Evolutionary conservation across 331 rosid genomes (phyloP), one percentile per base, ranked within the genome.

Genomic region (Acacia concinna): DNA sequence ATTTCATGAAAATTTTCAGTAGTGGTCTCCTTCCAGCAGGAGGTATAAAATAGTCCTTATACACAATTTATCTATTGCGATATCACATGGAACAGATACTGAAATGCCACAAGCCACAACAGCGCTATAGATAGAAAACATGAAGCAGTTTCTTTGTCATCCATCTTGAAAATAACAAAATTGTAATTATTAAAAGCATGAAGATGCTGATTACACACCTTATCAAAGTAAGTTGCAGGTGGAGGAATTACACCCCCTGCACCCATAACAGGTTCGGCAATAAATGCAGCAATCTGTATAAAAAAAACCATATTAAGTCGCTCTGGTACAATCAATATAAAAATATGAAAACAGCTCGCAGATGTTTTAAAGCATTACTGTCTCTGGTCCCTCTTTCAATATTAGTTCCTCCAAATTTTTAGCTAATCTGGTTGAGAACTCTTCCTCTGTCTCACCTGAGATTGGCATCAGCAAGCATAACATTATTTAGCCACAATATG

Each of bases 201-300:
- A 66, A n/a, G 41, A 72, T 38, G 28, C 27, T 10, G 41, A 68
- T 32, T 43, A 85, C 73, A 76, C 87, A 91, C 99, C 97, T 96
- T 96, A 0, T 96, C 96, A 84, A 96, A 96, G 85, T 93, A 96
- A 77, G 96, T 84, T 78, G 91, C 78, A 44, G 99, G 98, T n/a
- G 98, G 98, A 87, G 54, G 85, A 47, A 96, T 89, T 64, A 96
- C 98, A 82, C 99, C 99, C 34, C 98, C 98, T 56, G 98, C 98
- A 46, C 99, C 99, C 90, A 96, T 93, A 73, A 91, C 93, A 65
- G 99, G 99, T 81, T 96, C 99, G 8, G 99, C 99, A 27, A 93
- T 96, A 83, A 96, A 96, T 34, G 99, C 99, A 62, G 99, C 99
- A 83, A 96, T 93, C 99, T 96, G 85, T 78, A 79, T 73, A 23